Evolutionary conservation across 495 filamentous ascomycete species (phyloP), one percentile per base, ranked within the genome.

Genomic region (Bombardia bombarda): DNA sequence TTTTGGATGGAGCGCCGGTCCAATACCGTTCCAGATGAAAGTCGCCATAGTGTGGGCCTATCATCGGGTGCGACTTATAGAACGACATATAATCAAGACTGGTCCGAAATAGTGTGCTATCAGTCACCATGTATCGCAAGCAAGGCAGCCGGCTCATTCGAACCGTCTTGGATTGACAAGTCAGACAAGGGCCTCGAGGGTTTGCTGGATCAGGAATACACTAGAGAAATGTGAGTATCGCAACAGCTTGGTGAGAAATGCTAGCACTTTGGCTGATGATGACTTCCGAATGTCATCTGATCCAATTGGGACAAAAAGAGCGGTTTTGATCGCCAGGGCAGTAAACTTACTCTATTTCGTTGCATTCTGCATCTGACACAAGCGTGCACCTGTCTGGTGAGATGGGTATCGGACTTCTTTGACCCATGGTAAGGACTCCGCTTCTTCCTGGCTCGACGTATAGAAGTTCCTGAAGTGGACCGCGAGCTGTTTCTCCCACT

Each of bases 91-190:
- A 58, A 14, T 57, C 46, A 22, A 65, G 38, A 17, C 52, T 48
- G 12, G 63, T 67, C 4, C 63, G 51, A 40, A 60, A 63, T 10
- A 67, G 49, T 4, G 47, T 61, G 47, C 59, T 61, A 20, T 67
- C 63, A 9, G 61, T 63, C 17, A 67, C 46, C 54, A 63, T 65
- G 48, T 67, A 67, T 13, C 63, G 52, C 4, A 67, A 57, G 48
- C 63, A 67, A 1, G 61, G 63, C 34, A 67, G 50, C 7, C 57
- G 45, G 37, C 53, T 61, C 55, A 67, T 61, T 3, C 53, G 47
- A 12, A 55, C 45, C 2, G 47, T 51, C 41, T 51, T 57, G 34
- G 46, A 46, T 43, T 62, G 58, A 48, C 62, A 66, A 14, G 60
- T 58, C 38, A 58, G 32, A 33, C 62, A 66, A 2, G 62, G 56